A percentile compares a stretch with the other conserved stretches of the same genome.
phyloP scores from a whole-genome alignment of 1,139 yeast genomes.

The Candida glucosophila region DNA sequence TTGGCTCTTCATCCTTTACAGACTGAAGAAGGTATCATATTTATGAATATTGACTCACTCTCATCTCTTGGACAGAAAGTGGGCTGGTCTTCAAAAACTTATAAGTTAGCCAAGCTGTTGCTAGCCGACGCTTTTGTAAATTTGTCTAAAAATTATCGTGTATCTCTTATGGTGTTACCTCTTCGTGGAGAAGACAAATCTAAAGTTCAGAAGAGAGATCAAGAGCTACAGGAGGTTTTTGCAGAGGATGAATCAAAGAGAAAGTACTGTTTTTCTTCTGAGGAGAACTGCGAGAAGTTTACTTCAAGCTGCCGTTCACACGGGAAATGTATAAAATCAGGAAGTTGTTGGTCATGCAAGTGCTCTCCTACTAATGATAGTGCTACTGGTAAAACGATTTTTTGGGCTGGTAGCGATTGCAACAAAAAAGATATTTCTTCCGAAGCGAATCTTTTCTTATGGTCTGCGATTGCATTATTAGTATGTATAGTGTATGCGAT shows the following conservation, averaged over 20 bases:
- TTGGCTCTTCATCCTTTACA: conserved; percentile 12
- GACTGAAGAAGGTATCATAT: conserved; percentile 13
- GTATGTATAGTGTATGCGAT: conserved; percentile 44
- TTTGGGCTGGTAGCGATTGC: conserved; percentile 64
- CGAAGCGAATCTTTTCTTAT: conserved; percentile 57
- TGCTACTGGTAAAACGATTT: conserved; percentile 41
- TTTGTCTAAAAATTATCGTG: conserved; percentile 20
- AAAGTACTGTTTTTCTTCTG: conserved; percentile 28
- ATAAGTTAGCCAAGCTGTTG: conserved; percentile 24
- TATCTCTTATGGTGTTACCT: conserved; percentile 21
- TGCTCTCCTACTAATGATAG: conserved; percentile 46
- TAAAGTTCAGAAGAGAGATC: conserved; percentile 13
- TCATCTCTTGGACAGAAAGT: conserved; percentile 32
- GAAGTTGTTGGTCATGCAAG: conserved; percentile 47
- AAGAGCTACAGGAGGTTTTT: conserved; percentile 18
- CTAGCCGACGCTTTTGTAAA: conserved; percentile 22
- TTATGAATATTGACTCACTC: conserved; percentile 34
- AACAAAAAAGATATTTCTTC: conserved; percentile 57
- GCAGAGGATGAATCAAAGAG: conserved; percentile 7
- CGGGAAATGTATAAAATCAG: conserved; percentile 45
- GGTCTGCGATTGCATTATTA: conserved; percentile 48
- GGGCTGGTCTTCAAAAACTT: conserved; percentile 34
- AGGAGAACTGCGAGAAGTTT: conserved; percentile 43
- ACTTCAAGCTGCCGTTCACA: conserved; percentile 55
- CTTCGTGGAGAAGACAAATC: background rate